Conservation (phyloP, 257 asterid genomes). For the Echites panduratus region DNA sequence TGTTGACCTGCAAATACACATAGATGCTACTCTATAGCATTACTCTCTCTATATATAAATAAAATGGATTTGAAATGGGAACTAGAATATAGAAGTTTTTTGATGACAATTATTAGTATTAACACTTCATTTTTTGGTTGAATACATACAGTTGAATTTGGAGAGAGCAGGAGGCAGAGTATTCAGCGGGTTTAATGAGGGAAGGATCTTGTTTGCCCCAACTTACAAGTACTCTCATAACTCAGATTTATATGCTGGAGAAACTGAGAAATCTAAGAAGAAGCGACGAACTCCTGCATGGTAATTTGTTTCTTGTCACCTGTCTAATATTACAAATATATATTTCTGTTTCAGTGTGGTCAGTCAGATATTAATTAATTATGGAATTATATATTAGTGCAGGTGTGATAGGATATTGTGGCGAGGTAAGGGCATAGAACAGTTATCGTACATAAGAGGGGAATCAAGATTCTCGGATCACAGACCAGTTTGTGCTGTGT, state of each 20-base stretch:
- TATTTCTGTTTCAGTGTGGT: background rate
- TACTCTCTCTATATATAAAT: too few species aligned
- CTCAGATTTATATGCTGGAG: conserved; percentile 79
- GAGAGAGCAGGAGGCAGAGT: conserved; percentile 86
- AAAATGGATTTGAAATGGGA: too few species aligned
- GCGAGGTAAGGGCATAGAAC: conserved; percentile 66
- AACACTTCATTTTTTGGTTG: background rate
- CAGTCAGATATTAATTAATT: too few species aligned
- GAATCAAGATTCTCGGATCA: conserved; percentile 89
- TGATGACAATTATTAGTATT: background rate
- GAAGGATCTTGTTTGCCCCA: conserved; percentile 78
- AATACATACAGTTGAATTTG: conserved; percentile 44
- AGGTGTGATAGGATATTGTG: conserved; percentile 93
- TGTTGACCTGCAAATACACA: too few species aligned
- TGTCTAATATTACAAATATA: too few species aligned
- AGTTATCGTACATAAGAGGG: conserved; percentile 62
- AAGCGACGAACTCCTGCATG: conserved; percentile 95
- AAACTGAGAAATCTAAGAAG: conserved; percentile 65
- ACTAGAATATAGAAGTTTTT: too few species aligned
- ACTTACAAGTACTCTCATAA: conserved; percentile 82
- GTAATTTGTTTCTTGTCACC: conserved; percentile 30
- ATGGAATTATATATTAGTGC: conserved; percentile 8
- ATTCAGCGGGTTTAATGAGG: conserved; percentile 79
- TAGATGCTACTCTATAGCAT: too few species aligned
- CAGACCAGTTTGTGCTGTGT: conserved; percentile 72